Base-by-base conservation (phyloP, 768 basidiomycete species). In the Terana coerulea region DNA sequence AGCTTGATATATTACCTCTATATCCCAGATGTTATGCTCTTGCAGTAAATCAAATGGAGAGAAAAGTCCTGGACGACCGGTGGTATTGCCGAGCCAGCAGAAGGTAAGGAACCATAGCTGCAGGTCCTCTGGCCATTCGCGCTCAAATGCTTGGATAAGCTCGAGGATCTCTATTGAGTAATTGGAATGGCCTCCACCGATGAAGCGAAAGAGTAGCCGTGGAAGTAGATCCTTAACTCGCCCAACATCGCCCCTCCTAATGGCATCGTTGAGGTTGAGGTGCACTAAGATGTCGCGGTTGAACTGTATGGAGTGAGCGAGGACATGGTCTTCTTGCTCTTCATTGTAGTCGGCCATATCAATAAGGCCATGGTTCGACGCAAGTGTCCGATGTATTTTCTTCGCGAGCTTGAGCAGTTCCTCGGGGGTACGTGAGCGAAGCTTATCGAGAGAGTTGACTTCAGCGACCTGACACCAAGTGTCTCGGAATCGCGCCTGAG, bases 401-500 rank as follows among this genome's bases (percentile, higher is more conserved):
- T 61, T 47, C 0, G 72, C 69, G 5, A 72, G 52, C 1, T 42
- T 41, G 0, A 19, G 1, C 0, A 75, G 59, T 34, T 70, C 50
- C 19, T 59, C 47, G 0, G 72, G 72, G 1, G 58, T 45, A 7
- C 37, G 34, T 1, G 30, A 34, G 0, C 62, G 62, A 3, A 77
- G 62, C 0, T 71, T 64, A 1, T 40, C 22, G 0, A 75, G 41
- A 1, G 33, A 47, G 9, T 62, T 47, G 0, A 67, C 68, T 1
- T 57, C 29, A 0, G 52, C 62, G 19, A 71, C 53, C 1, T 49
- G 24, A 5, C 61, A 29, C 72, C 72, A 75, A 22, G 63, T 54
- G 12, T 59, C 66, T 3, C 59, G 66, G 2, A 77, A 54, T 40
- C 71, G 71, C 0, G 72, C 75, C 34, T 72, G 70, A 0, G 64